phyloP scores from a whole-genome alignment of 2,329 filamentous ascomycete species.

The Cercospora nicotianae region DNA sequence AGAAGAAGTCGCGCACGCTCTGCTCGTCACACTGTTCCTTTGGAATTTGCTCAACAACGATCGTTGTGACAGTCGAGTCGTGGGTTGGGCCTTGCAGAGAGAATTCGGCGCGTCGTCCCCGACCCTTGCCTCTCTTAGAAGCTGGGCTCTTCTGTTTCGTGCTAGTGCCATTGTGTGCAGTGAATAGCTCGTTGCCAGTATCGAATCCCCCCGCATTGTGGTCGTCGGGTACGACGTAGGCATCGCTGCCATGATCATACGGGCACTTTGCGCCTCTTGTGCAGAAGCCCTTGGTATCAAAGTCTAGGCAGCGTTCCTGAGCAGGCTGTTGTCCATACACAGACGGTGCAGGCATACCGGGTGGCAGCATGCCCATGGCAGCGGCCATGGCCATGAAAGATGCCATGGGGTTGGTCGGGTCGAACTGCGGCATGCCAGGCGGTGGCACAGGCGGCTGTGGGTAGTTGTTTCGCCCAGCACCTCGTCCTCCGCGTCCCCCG shows the following conservation, averaged over 20 bases:
- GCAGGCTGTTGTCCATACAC: not conserved
- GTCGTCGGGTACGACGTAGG: slow-evolving; percentile 46
- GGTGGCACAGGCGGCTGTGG: slow-evolving; percentile 43
- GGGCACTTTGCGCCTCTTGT: slow-evolving; percentile 65
- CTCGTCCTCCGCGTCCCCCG: slow-evolving; percentile 32
- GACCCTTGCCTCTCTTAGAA: slow-evolving; percentile 44
- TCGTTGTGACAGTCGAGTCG: slow-evolving; percentile 64
- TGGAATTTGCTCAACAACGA: slow-evolving; percentile 78
- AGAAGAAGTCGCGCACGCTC: slow-evolving; percentile 67
- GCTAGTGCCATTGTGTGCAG: slow-evolving; percentile 3
- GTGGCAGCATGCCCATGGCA: slow-evolving; percentile 48
- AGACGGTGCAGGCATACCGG: slow-evolving; percentile 44
- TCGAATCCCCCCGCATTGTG: slow-evolving; percentile 57
- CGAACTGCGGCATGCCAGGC: slow-evolving; percentile 54
- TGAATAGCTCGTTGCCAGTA: slow-evolving; percentile 52
- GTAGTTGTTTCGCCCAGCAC: slow-evolving; percentile 26
- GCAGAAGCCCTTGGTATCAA: slow-evolving; percentile 72
- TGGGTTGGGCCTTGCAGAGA: slow-evolving; percentile 63
- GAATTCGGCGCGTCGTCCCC: slow-evolving; percentile 56
- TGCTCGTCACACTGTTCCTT: slow-evolving; percentile 67
- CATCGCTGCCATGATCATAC: slow-evolving; percentile 65
- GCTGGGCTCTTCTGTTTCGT: slow-evolving; percentile 26
- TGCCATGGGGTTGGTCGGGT: slow-evolving; percentile 62
- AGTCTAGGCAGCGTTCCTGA: slow-evolving; percentile 62
- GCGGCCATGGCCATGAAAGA: slow-evolving; percentile 64